These are phyloP conservation scores for Neltuma alba DNA, from an alignment of 306 rosid species.

Conservation along the genomic window DNA sequence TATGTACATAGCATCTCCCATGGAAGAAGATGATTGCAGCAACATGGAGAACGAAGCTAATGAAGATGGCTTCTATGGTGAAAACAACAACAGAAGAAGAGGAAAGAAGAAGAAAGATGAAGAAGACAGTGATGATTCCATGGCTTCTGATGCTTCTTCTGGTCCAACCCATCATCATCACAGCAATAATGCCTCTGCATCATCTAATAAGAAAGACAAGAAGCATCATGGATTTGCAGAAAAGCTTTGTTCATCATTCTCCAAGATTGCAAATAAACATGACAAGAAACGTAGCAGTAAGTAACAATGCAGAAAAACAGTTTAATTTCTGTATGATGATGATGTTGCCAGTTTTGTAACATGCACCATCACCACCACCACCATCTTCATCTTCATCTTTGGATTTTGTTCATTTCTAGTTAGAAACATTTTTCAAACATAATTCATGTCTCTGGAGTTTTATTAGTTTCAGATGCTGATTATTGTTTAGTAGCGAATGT, in stretches of 20 bases:
- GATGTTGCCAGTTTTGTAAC: conserved; percentile 43
- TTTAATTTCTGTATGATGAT: conserved; percentile 24
- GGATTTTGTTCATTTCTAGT: conserved; percentile 40
- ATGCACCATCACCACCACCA: conserved; percentile 10
- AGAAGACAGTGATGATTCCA: conserved; percentile 58
- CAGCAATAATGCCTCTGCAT: not conserved
- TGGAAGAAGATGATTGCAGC: conserved; percentile 48
- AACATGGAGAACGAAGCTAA: not conserved
- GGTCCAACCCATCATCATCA: conserved; percentile 41
- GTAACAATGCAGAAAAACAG: conserved; percentile 11
- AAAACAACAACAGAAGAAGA: not conserved
- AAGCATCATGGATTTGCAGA: not conserved
- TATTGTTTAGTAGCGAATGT: conserved; percentile 4
- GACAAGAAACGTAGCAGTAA: conserved; percentile 45
- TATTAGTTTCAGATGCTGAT: conserved; percentile 23
- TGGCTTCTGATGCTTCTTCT: conserved; percentile 75
- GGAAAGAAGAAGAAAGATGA: conserved; percentile 18
- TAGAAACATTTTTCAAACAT: conserved; percentile 31
- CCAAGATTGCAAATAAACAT: conserved; percentile 31
- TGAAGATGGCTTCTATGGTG: conserved; percentile 15
- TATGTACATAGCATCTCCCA: conserved; percentile 51
- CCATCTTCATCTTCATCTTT: conserved; percentile 2
- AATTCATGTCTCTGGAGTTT: not conserved
- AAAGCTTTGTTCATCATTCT: conserved; percentile 37
- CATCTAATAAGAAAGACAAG: conserved; percentile 41